These are phyloP conservation scores for Hanseniaspora thailandica DNA, from an alignment of 805 yeast species.

Conservation along the genomic window DNA sequence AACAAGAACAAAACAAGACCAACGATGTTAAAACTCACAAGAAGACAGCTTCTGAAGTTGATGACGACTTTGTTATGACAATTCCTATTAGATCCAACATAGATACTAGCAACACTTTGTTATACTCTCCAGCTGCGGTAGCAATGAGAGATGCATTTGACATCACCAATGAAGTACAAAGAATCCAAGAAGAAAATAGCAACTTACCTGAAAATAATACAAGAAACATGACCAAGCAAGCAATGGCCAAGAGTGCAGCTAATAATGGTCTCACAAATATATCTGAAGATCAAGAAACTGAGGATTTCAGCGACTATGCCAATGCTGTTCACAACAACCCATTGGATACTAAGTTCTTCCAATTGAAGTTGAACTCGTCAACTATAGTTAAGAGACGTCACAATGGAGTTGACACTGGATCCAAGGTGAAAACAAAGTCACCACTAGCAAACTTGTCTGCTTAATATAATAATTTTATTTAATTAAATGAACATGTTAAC, in stretches of 20 bases:
- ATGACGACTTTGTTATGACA: slow-evolving; percentile 21
- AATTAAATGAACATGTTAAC: too few relatives aligned
- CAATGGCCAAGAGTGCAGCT: background rate
- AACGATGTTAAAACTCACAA: slow-evolving; percentile 11
- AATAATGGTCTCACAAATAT: background rate
- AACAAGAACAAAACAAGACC: slow-evolving; percentile 10
- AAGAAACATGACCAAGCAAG: slow-evolving; percentile 3
- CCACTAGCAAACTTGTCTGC: background rate
- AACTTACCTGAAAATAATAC: slow-evolving; percentile 5
- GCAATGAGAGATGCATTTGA: slow-evolving; percentile 81
- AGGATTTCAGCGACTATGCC: slow-evolving; percentile 7
- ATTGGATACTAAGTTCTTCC: slow-evolving; percentile 26
- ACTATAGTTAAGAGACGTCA: slow-evolving; percentile 35
- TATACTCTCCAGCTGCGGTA: slow-evolving; percentile 62
- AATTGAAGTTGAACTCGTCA: slow-evolving; percentile 30
- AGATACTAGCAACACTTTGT: slow-evolving; percentile 17
- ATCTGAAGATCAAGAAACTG: slow-evolving; percentile 5
- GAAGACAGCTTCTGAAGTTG: background rate
- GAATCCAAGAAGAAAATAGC: slow-evolving; percentile 44
- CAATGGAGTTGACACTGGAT: slow-evolving; percentile 15
- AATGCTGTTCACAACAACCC: slow-evolving; percentile 13
- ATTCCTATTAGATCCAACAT: slow-evolving; percentile 20
- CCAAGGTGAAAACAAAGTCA: background rate
- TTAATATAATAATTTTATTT: background rate
- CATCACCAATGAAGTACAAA: slow-evolving; percentile 72